phyloP scores from a whole-genome alignment of 2,329 filamentous ascomycete species.

The Rhynchosporium agropyri region DNA sequence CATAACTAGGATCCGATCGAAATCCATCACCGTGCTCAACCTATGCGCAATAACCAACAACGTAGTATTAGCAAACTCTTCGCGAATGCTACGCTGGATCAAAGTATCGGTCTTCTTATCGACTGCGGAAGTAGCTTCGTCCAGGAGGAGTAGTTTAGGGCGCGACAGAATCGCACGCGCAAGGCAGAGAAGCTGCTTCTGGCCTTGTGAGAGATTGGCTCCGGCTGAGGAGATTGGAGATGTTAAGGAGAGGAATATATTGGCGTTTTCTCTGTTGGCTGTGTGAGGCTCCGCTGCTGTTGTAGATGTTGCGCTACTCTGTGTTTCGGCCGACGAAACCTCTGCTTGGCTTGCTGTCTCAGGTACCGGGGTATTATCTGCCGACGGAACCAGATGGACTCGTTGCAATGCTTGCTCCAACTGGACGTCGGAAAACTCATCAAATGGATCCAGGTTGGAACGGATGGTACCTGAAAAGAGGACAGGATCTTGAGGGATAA shows the following conservation, averaged over 20 bases:
- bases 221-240: conserved; percentile 70
- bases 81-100: conserved; percentile 73
- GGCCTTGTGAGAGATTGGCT: conserved; percentile 62
- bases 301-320: conserved; percentile 17
- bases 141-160: conserved; percentile 88
- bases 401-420: conserved; percentile 81
- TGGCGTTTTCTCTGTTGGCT: conserved; percentile 25
- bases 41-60: conserved; percentile 75
- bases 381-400: conserved; percentile 73
- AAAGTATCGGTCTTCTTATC: conserved; percentile 73
- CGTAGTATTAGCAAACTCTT: conserved; percentile 69
- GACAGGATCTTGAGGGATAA: conserved; percentile 64
- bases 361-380: conserved; percentile 13
- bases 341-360: conserved; percentile 3
- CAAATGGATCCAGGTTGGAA: conserved; percentile 29
- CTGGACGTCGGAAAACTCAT: conserved; percentile 47
- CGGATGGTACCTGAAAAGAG: conserved; percentile 64
- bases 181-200: conserved; percentile 90
- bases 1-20: conserved; percentile 72
- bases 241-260: conserved; percentile 48
- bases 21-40: conserved; percentile 74
- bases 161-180: conserved; percentile 84
- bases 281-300: conserved; percentile 15
- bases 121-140: conserved; percentile 82
- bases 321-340: conserved; percentile 13